phyloP scores from a whole-genome alignment of 352 stramenopile species.

The Elongisporangium prolatum region DNA sequence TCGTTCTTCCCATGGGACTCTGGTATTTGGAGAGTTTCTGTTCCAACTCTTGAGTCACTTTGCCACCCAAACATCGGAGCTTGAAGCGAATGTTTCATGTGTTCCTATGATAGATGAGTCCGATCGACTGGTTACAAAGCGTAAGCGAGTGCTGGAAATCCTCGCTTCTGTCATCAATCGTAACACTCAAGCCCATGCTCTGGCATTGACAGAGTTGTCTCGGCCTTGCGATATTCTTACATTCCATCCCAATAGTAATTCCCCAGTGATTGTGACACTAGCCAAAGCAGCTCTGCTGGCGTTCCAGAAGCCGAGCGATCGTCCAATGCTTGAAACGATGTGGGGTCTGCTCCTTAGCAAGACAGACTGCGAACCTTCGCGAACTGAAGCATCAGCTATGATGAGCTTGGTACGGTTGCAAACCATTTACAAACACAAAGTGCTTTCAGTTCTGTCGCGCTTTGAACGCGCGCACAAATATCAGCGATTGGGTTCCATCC shows the following conservation, averaged over 20 bases:
- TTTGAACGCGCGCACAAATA: background rate
- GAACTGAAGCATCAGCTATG: background rate
- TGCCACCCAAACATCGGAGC: background rate
- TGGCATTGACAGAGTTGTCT: background rate
- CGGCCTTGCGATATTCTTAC: background rate
- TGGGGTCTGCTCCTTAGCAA: background rate
- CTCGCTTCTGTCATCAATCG: background rate
- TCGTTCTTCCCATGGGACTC: background rate
- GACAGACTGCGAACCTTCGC: background rate
- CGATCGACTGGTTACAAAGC: background rate
- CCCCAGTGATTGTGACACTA: background rate
- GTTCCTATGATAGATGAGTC: background rate
- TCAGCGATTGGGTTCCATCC: background rate
- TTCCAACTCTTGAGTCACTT: slow-evolving; percentile 4
- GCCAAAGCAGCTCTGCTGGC: background rate
- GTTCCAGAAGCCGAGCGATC: background rate
- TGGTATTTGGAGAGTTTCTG: slow-evolving; percentile 11
- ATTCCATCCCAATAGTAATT: background rate
- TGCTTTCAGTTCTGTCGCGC: background rate
- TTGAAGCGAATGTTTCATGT: background rate
- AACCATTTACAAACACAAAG: background rate
- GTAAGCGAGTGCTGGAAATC: background rate
- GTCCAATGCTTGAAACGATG: background rate
- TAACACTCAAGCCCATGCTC: background rate
- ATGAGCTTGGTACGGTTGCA: background rate